These are phyloP conservation scores for Suhomyces faveliae DNA, from an alignment of 805 yeast species.

Conservation along the genomic window DNA sequence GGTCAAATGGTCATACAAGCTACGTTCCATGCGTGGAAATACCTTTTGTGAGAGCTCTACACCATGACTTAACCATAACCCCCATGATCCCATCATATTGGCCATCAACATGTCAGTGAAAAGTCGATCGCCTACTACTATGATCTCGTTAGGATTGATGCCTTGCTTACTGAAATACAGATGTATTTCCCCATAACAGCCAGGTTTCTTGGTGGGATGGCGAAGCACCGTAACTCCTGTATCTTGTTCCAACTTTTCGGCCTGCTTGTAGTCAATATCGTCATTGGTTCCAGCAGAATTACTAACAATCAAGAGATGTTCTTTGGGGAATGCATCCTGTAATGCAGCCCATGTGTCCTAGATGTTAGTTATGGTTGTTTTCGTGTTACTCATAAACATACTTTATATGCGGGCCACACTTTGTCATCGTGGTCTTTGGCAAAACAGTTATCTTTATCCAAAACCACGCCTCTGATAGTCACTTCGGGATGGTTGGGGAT, in stretches of 20 bases:
- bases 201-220: constrained; percentile 79
- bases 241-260: constrained; percentile 54
- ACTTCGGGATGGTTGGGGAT: constrained; percentile 28
- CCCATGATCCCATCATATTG: constrained; percentile 83
- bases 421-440: constrained; percentile 78
- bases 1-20: constrained; percentile 20
- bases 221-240: constrained; percentile 71
- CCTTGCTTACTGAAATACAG: constrained; percentile 52
- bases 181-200: constrained; percentile 69
- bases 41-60: constrained; percentile 53
- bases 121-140: constrained; percentile 86
- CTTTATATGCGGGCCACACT: constrained; percentile 71
- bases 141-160: constrained; percentile 61
- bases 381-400: too few relatives aligned
- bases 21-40: constrained; percentile 55
- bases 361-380: neutral
- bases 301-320: constrained; percentile 71
- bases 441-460: constrained; percentile 95
- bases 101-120: constrained; percentile 94
- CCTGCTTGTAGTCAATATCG: constrained; percentile 60
- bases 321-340: constrained; percentile 57
- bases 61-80: constrained; percentile 82
- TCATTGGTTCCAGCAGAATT: constrained; percentile 91
- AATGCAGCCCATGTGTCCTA: constrained; percentile 52
- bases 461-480: constrained; percentile 68